Evolutionary conservation across 495 filamentous ascomycete genomes (phyloP), one percentile per base, ranked within the genome.

Genomic region (Penicillium lividum): DNA sequence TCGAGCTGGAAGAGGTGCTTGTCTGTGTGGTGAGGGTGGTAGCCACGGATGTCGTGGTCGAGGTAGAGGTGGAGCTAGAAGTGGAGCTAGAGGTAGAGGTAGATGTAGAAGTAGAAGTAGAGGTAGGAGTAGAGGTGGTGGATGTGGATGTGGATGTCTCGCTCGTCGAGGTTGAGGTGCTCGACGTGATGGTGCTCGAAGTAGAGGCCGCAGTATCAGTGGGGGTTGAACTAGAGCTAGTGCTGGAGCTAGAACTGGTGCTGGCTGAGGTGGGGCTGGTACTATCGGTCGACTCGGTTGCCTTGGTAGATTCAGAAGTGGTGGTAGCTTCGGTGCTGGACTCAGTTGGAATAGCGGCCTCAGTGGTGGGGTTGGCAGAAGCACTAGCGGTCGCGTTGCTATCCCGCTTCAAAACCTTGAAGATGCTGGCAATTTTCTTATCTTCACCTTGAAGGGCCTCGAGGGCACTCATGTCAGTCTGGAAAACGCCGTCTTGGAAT

Each of bases 401-500:
- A 57, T 78, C 68, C 28, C 78, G 68, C 61, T 75, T 81, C 49
- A 68, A 74, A 36, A 82, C 44, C 22, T 71, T 71, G 58, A 83
- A 58, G 57, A 73, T 67, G 45, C 59, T 72, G 16, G 77, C 80
- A 59, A 81, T 67, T 36, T 64, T 70, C 31, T 76, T 63, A 53
- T 81, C 70, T 58, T 81, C 79, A 29, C 66, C 66, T 65, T 79
- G 68, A 52, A 83, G 68, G 48, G 75, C 78, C 67, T 81, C 73
- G 31, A 77, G 70, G 50, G 79, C 80, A 28, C 64, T 67, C 42
- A 70, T 69, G 64, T 82, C 78, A 67, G 73, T 74, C 18, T 59
- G 67, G 59, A 76, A 83, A 63, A 82, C 73, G 61, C 81, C 82
- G 65, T 84, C 70, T 55, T 78, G 72, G 65, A 79, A 84, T 63